Evolutionary conservation across 768 basidiomycete species (phyloP).

Genomic region (Tricholoma saponaceum): DNA sequence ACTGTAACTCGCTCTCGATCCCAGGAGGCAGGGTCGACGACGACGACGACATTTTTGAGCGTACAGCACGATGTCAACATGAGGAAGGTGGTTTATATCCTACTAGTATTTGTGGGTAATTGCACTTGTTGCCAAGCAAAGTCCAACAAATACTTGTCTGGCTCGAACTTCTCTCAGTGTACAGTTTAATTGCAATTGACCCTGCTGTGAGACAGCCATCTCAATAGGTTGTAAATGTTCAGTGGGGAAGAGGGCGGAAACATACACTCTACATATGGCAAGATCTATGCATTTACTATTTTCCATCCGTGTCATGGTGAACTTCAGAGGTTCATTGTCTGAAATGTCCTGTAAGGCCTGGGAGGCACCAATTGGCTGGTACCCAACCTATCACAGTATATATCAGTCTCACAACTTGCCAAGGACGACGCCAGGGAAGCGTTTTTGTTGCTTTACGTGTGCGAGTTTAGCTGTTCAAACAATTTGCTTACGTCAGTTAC

Average conservation of each 20-base stretch:
- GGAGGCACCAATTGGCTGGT: not conserved
- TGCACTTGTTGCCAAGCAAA: not conserved
- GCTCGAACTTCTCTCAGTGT: too few species aligned
- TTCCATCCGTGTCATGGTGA: too few species aligned
- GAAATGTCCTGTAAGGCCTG: not conserved
- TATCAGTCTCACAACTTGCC: not conserved
- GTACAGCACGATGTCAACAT: not conserved
- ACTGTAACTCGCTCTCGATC: slow-evolving; percentile 27
- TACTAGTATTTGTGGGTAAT: not conserved
- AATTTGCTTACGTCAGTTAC: slow-evolving; percentile 16
- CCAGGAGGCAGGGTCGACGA: slow-evolving; percentile 36
- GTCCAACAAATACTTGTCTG: not conserved
- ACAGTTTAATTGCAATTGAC: not conserved
- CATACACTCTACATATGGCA: too few species aligned
- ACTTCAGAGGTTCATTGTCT: not conserved
- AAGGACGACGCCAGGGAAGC: not conserved
- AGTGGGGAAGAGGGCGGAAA: not conserved
- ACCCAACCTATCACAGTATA: not conserved
- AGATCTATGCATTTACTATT: too few species aligned
- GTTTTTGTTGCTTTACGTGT: not conserved
- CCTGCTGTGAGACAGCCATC: not conserved
- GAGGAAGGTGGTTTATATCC: not conserved
- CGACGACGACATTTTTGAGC: not conserved
- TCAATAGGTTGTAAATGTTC: not conserved
- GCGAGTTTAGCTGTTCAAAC: not conserved